Evolutionary conservation across 352 stramenopile species (phyloP).

Genomic region (Globisporangium acanthophoron): DNA sequence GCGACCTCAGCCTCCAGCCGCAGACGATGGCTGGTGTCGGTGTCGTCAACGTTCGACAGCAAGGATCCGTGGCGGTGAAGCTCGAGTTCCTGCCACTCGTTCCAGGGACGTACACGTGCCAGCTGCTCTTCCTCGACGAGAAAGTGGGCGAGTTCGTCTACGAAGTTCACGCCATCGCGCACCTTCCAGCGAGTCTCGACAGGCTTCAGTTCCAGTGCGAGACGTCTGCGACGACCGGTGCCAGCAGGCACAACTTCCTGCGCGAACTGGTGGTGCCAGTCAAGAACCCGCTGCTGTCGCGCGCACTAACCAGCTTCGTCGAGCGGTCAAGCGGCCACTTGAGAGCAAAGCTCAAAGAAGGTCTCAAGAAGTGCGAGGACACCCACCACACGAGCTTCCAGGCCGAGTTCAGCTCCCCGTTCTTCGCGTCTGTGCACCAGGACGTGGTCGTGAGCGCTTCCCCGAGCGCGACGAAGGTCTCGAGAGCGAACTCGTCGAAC

Average conservation of each 20-base stretch:
- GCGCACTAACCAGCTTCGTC: slow-evolving; percentile 55
- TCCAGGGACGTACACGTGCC: slow-evolving; percentile 86
- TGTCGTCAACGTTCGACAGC: slow-evolving; percentile 42
- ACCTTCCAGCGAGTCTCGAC: slow-evolving; percentile 70
- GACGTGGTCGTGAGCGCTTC: slow-evolving; percentile 42
- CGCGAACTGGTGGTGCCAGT: slow-evolving; percentile 70
- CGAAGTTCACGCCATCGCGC: slow-evolving; percentile 80
- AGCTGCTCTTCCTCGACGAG: slow-evolving; percentile 90
- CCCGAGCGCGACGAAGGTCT: slow-evolving; percentile 3
- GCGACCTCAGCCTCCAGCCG: slow-evolving; percentile 6
- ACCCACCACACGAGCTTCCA: slow-evolving; percentile 56
- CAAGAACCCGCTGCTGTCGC: slow-evolving; percentile 77
- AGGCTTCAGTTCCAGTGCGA: slow-evolving; percentile 83
- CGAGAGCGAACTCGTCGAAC: slow-evolving; percentile 3
- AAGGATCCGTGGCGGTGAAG: slow-evolving; percentile 56
- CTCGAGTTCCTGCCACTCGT: slow-evolving; percentile 88
- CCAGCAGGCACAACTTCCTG: slow-evolving; percentile 40
- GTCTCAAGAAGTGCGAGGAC: slow-evolving; percentile 73
- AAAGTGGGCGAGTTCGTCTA: slow-evolving; percentile 93
- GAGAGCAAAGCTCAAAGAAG: slow-evolving; percentile 73
- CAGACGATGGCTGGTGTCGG: slow-evolving; percentile 13
- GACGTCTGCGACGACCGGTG: slow-evolving; percentile 5
- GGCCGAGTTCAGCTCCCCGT: slow-evolving; percentile 86
- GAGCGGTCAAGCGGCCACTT: slow-evolving; percentile 66
- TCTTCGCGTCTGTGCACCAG: slow-evolving; percentile 56